phyloP scores from a whole-genome alignment of 164 flowering plant species.

The Sedum album region DNA sequence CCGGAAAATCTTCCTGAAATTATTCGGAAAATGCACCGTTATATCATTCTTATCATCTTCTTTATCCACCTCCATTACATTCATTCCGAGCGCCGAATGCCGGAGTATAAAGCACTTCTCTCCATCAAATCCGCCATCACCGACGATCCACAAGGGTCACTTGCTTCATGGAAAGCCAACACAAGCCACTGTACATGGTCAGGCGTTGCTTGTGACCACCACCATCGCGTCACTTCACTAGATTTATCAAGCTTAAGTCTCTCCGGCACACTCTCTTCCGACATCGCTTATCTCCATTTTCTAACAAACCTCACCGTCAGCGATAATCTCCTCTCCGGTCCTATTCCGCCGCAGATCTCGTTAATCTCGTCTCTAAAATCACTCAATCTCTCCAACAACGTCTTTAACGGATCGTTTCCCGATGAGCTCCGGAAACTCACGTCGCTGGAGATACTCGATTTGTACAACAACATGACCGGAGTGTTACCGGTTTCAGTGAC shows the following conservation, averaged over 20 bases:
- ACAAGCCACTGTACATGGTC: constrained; percentile 59
- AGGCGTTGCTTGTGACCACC: constrained; percentile 47
- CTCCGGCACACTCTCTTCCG: constrained; percentile 53
- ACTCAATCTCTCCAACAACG: constrained; percentile 75
- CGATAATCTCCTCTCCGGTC: constrained; percentile 51
- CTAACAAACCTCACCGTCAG: constrained; percentile 48
- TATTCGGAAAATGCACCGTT: constrained; percentile 15
- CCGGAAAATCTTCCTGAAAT: neutral
- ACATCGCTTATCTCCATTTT: constrained; percentile 35
- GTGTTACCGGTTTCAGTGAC: constrained; percentile 42
- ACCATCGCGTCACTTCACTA: constrained; percentile 45
- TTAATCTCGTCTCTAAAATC: constrained; percentile 31
- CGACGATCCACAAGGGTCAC: constrained; percentile 38
- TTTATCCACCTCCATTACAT: constrained; percentile 13
- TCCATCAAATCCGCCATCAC: constrained; percentile 54
- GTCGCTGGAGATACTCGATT: constrained; percentile 47
- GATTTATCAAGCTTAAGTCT: constrained; percentile 59
- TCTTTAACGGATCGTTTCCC: constrained; percentile 57
- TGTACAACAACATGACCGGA: constrained; percentile 81
- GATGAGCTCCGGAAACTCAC: constrained; percentile 28
- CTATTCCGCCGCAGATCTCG: constrained; percentile 47
- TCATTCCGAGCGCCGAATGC: constrained; percentile 18
- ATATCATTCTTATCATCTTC: constrained; percentile 17
- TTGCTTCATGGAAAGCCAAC: constrained; percentile 47
- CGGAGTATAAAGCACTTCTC: constrained; percentile 57